Evolutionary conservation across 495 filamentous ascomycete genomes (phyloP).

Genomic region (Trichocladium uniseriatum): DNA sequence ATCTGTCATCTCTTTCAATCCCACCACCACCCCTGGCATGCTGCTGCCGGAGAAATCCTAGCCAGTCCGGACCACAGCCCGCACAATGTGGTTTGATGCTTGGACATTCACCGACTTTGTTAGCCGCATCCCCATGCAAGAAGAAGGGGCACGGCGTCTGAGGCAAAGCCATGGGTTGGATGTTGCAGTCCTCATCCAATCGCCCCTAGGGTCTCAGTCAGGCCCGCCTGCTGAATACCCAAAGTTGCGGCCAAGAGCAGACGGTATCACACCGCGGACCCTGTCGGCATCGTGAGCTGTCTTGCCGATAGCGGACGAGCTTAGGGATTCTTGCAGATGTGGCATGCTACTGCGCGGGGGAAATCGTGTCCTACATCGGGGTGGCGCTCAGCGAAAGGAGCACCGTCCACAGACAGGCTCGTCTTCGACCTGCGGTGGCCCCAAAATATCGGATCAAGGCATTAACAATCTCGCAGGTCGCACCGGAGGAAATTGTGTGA

Average conservation of each 20-base stretch:
- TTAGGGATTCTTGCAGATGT: neutral
- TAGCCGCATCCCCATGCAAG: slow-evolving; percentile 7
- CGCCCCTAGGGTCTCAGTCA: neutral
- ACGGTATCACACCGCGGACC: neutral
- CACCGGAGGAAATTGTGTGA: neutral
- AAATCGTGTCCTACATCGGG: neutral
- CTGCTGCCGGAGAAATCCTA: neutral
- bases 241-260: neutral
- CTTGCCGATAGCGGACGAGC: neutral
- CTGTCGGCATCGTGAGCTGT: neutral
- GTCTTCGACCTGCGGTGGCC: neutral
- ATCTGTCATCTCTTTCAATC: neutral
- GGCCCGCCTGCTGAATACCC: neutral
- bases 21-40: neutral
- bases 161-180: neutral
- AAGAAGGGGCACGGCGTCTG: neutral
- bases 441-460: neutral
- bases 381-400: neutral
- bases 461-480: neutral
- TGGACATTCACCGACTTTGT: slow-evolving; percentile 14
- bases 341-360: neutral
- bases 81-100: slow-evolving; percentile 7
- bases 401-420: neutral
- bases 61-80: neutral
- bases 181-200: slow-evolving; percentile 8